Conservation (phyloP, 345 rosid genomes). For the Euphorbia peplus region DNA sequence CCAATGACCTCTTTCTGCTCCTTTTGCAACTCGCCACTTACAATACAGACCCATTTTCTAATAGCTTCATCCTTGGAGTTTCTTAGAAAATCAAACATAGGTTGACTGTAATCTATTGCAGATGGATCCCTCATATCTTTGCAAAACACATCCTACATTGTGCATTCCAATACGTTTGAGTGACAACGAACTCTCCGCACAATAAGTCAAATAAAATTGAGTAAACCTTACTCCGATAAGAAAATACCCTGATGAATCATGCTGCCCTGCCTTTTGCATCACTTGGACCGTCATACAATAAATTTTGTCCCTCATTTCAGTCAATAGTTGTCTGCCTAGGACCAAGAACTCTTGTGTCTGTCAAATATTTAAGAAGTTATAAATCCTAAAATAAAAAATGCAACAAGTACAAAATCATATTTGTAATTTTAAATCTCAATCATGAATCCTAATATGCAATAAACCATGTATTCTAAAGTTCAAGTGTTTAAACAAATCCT, state of each 20-base stretch:
- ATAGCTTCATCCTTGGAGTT: slow-evolving; percentile 66
- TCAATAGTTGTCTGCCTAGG: slow-evolving; percentile 63
- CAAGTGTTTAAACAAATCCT: too few relatives aligned
- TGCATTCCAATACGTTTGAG: slow-evolving; percentile 11
- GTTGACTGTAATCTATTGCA: slow-evolving; percentile 63
- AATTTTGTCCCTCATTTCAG: slow-evolving; percentile 75
- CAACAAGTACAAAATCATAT: too few relatives aligned
- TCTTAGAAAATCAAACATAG: slow-evolving; percentile 73
- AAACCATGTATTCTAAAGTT: too few relatives aligned
- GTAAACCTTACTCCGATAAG: slow-evolving; percentile 62
- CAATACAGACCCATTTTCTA: slow-evolving; percentile 63
- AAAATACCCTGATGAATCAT: slow-evolving; percentile 88
- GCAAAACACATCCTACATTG: slow-evolving; percentile 56
- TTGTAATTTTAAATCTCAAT: too few relatives aligned
- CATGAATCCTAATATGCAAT: too few relatives aligned
- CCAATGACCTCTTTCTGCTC: slow-evolving; percentile 57
- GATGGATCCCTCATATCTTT: slow-evolving; percentile 72
- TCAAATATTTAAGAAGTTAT: not conserved
- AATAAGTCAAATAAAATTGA: slow-evolving; percentile 5
- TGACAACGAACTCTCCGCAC: slow-evolving; percentile 3
- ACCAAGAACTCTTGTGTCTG: slow-evolving; percentile 87
- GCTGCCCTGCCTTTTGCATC: slow-evolving; percentile 65
- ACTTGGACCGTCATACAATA: slow-evolving; percentile 65
- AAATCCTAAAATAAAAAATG: too few relatives aligned
- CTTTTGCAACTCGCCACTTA: slow-evolving; percentile 51